These are phyloP conservation scores for Eucalyptus pauciflora DNA, from an alignment of 345 rosid species.

Conservation along the genomic window DNA sequence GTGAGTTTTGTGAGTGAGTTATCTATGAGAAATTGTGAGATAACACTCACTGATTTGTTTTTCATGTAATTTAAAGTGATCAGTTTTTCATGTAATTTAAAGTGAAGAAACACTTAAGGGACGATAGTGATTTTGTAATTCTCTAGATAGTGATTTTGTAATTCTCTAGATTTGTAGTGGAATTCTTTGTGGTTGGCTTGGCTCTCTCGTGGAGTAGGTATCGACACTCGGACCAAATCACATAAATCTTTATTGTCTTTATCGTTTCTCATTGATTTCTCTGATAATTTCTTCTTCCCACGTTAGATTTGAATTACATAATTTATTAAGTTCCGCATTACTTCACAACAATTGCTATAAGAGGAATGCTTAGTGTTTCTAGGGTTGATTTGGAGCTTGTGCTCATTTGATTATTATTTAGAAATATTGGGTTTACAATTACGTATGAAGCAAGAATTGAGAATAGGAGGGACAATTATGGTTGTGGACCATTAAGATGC, in stretches of 20 bases:
- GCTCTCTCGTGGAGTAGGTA: not conserved
- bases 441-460: not conserved
- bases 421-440: not conserved
- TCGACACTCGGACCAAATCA: not conserved
- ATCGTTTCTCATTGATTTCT: not conserved
- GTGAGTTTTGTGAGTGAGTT: not conserved
- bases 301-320: not conserved
- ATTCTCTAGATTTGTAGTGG: not conserved
- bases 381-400: not conserved
- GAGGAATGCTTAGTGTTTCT: not conserved
- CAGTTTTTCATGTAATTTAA: not conserved
- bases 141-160: not conserved
- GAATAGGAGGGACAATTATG: not conserved
- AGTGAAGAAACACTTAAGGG: not conserved
- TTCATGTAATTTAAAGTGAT: not conserved
- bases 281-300: not conserved
- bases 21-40: not conserved
- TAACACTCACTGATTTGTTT: not conserved
- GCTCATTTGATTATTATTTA: not conserved
- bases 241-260: not conserved
- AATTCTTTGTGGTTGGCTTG: not conserved
- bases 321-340: not conserved
- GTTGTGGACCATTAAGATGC: not conserved
- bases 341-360: not conserved
- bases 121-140: not conserved